Evolutionary conservation across 495 filamentous ascomycete species (phyloP).

Genomic region (Talaromyces nanjingensis): DNA sequence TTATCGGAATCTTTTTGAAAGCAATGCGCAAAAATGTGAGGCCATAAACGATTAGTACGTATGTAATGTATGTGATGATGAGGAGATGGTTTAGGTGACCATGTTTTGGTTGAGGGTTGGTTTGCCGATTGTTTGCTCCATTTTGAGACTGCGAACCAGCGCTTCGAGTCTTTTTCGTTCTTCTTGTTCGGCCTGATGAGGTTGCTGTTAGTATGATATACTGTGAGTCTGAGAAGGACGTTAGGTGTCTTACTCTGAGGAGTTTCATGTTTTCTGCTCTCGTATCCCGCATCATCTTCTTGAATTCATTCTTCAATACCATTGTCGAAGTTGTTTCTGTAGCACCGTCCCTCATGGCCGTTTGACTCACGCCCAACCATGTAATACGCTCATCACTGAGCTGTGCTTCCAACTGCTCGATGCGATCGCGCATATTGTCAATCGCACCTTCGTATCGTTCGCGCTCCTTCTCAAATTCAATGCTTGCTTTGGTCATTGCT

Average conservation of each 20-base stretch:
- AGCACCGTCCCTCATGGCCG: slow-evolving; percentile 34
- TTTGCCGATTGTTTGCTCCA: slow-evolving; percentile 47
- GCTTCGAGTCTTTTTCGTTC: slow-evolving; percentile 61
- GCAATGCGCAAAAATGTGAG: background rate
- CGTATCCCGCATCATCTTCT: slow-evolving; percentile 86
- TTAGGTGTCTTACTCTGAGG: slow-evolving; percentile 50
- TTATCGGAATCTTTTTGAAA: background rate
- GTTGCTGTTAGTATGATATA: slow-evolving; percentile 12
- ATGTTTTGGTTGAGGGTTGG: slow-evolving; percentile 44
- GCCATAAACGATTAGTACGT: background rate
- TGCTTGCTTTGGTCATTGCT: slow-evolving; percentile 73
- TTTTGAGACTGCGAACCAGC: slow-evolving; percentile 47
- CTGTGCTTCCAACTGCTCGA: slow-evolving; percentile 59
- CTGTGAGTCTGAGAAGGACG: background rate
- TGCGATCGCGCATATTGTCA: slow-evolving; percentile 62
- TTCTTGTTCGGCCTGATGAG: slow-evolving; percentile 59
- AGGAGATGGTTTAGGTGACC: slow-evolving; percentile 32
- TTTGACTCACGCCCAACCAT: slow-evolving; percentile 58
- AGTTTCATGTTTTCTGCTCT: slow-evolving; percentile 63
- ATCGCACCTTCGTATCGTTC: slow-evolving; percentile 68
- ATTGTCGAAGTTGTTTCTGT: slow-evolving; percentile 59
- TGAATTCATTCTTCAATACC: slow-evolving; percentile 75
- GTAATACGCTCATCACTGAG: slow-evolving; percentile 65
- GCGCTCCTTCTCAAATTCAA: slow-evolving; percentile 82
- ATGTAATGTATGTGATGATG: background rate